Conservation (phyloP, 1,284 basidiomycete species). For the Microbotryum lychnidis-dioicae region DNA sequence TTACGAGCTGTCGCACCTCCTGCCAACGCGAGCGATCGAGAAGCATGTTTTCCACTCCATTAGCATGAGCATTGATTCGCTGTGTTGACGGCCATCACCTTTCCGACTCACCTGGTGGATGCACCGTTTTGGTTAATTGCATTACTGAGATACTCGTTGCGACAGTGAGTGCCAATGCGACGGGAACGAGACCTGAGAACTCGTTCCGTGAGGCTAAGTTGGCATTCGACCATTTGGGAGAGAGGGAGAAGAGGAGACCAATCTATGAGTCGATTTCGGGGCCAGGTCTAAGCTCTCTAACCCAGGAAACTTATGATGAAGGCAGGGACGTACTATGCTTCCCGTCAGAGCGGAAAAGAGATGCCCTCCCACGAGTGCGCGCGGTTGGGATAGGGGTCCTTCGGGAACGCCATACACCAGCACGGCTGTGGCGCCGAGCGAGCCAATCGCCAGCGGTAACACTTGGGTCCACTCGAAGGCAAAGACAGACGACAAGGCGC, state of each 20-base stretch:
- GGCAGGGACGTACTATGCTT: slow-evolving; percentile 7
- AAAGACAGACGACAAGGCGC: slow-evolving; percentile 9
- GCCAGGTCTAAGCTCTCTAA: background rate
- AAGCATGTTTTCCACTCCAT: too few relatives aligned
- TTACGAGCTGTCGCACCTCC: slow-evolving; percentile 24
- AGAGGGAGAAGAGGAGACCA: slow-evolving; percentile 19
- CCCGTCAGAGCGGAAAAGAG: slow-evolving; percentile 16
- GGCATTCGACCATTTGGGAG: background rate
- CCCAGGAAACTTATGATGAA: too few relatives aligned
- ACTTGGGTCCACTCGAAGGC: slow-evolving; percentile 6
- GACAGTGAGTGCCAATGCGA: slow-evolving; percentile 15
- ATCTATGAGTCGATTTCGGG: background rate
- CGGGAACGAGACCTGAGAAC: slow-evolving; percentile 10
- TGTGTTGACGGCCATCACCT: too few relatives aligned
- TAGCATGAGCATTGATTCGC: too few relatives aligned
- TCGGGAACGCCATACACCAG: slow-evolving; percentile 24
- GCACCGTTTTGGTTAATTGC: slow-evolving; percentile 26
- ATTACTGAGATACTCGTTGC: slow-evolving; percentile 8
- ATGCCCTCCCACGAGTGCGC: slow-evolving; percentile 20
- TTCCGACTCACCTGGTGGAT: slow-evolving; percentile 15
- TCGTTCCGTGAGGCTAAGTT: background rate
- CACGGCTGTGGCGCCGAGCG: slow-evolving; percentile 25
- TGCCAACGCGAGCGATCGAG: background rate
- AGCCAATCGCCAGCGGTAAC: slow-evolving; percentile 14
- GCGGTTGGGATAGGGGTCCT: slow-evolving; percentile 18